Base-by-base conservation (phyloP, 2,329 filamentous ascomycete species). In the Alternaria sp. region DNA sequence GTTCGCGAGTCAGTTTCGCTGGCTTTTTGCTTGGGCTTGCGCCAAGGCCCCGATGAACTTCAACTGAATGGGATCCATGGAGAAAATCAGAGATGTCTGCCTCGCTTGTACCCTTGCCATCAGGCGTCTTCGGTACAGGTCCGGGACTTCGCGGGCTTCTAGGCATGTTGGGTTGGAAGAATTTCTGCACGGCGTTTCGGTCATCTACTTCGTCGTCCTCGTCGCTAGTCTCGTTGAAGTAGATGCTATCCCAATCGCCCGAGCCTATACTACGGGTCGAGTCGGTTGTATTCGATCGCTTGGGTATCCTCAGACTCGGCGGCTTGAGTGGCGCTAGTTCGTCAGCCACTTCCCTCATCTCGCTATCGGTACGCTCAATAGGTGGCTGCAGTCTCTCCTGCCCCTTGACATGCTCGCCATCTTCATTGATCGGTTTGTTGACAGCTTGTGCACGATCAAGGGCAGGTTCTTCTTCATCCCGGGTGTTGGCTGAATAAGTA, bases 391-490 rank as follows among this genome's bases (percentile, higher is more conserved):
- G 67, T 34, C 75, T 72, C n/a, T 76, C 78, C 60, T 84, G 79
- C 14, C 76, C 72, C 68, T 83, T 86, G 18, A 85, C 90, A 79
- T 94, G 91, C 41, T 85, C 83, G 9, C 91, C 92, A n/a, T 89
- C 84, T 57, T 83, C 81, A 43, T 85, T 86, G 0, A 90, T 88
- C 2, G 81, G 82, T 65, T 85, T 82, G 48, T 83, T 78, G 25
- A 86, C 81, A 41, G 83, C 83, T 66, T 89, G 87, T 0, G 92
- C 92, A 11, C 90, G 86, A 72, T 97, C 93, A 1, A 80, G 78
- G n/a, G 83, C 85, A 43, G 84, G 81, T 75, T 92, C 90, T 32
- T 90, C 79, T 50, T 91, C 87, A 70, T 94, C 91, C 1, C 87
- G 84, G 1, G 86, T 89, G 16, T 85, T 84, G 0, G 91, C 89